A percentile compares a stretch with the other conserved stretches of the same genome.
Conservation (phyloP, 352 stramenopile genomes). For the Phytophthora chlamydospora region DNA sequence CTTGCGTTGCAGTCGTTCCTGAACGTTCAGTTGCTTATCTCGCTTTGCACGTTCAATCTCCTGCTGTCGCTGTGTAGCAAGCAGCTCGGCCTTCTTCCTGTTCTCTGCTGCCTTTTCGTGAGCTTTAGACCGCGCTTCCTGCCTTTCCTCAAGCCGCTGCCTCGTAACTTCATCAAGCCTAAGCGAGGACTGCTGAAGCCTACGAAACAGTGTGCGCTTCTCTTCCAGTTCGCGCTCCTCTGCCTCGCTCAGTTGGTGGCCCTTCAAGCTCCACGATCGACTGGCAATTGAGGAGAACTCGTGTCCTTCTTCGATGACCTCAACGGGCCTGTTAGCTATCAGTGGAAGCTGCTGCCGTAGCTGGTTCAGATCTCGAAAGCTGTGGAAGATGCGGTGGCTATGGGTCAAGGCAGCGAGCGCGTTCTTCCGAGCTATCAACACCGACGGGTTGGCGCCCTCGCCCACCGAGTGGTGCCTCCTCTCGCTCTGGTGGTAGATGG, state of each 20-base stretch:
- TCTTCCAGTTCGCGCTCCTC: constrained; percentile 22
- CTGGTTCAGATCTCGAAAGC: constrained; percentile 48
- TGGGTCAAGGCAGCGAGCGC: constrained; percentile 34
- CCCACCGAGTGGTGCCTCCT: constrained; percentile 25
- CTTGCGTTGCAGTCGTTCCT: constrained; percentile 24
- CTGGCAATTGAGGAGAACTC: neutral
- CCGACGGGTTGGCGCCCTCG: constrained; percentile 7
- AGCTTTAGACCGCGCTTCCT: constrained; percentile 30
- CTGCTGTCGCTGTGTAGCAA: constrained; percentile 19
- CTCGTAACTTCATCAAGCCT: constrained; percentile 45
- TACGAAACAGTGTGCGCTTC: constrained; percentile 46
- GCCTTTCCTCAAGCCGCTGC: constrained; percentile 40
- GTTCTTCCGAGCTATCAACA: constrained; percentile 39
- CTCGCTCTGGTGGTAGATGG: constrained; percentile 11
- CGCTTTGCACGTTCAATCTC: constrained; percentile 12
- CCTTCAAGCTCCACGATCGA: constrained; percentile 12
- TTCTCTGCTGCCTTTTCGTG: constrained; percentile 43
- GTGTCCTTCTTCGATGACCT: constrained; percentile 8
- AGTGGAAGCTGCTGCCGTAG: constrained; percentile 48
- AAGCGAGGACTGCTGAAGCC: constrained; percentile 39
- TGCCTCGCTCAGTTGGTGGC: constrained; percentile 15
- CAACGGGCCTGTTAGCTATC: constrained; percentile 22
- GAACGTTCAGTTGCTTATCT: constrained; percentile 27
- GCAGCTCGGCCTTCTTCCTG: constrained; percentile 29
- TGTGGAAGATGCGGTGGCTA: constrained; percentile 45